Percentiles rank a stretch among this genome's conserved stretches.
Conservation (phyloP, 805 yeast species). For the Wickerhamia fluorescens region DNA sequence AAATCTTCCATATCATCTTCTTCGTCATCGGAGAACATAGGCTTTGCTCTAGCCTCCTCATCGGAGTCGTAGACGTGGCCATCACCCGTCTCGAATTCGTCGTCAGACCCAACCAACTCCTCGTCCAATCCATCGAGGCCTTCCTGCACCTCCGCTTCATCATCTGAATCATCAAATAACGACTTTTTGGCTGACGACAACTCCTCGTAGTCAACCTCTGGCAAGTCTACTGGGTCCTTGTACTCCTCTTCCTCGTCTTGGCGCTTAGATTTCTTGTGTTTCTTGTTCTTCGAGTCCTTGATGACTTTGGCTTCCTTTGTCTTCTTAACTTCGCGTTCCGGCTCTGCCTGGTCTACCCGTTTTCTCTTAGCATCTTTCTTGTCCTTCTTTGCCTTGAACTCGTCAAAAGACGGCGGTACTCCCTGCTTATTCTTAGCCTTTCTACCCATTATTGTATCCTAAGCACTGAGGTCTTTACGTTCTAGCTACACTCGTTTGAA, state of each 20-base stretch:
- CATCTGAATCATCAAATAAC: slow-evolving; percentile 69
- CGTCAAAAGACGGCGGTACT: slow-evolving; percentile 84
- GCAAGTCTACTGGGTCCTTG: slow-evolving; percentile 38
- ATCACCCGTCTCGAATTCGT: slow-evolving; percentile 29
- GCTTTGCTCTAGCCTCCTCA: slow-evolving; percentile 52
- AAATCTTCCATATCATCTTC: slow-evolving; percentile 51
- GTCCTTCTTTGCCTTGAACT: slow-evolving; percentile 46
- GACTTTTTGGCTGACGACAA: slow-evolving; percentile 64
- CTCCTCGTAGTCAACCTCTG: slow-evolving; percentile 64
- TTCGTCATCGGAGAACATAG: slow-evolving; percentile 79
- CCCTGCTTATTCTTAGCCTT: slow-evolving; percentile 90
- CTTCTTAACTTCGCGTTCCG: slow-evolving; percentile 12
- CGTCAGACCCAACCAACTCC: slow-evolving; percentile 7
- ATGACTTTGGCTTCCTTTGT: slow-evolving; percentile 11
- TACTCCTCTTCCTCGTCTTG: slow-evolving; percentile 29
- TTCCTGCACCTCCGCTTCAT: slow-evolving; percentile 43
- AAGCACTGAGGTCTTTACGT: no score
- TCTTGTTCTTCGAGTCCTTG: slow-evolving; percentile 14
- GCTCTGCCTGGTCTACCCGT: slow-evolving; percentile 6
- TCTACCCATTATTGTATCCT: slow-evolving; percentile 63
- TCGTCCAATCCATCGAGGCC: slow-evolving; percentile 28
- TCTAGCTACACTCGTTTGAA: no score
- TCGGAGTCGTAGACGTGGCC: slow-evolving; percentile 46
- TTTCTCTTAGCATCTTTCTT: slow-evolving; percentile 11
- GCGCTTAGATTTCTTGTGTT: slow-evolving; percentile 13